A percentile compares a stretch with the other conserved stretches of the same genome.
phyloP scores from a whole-genome alignment of 2,329 filamentous ascomycete genomes.

The Trichoderma endophyticum region DNA sequence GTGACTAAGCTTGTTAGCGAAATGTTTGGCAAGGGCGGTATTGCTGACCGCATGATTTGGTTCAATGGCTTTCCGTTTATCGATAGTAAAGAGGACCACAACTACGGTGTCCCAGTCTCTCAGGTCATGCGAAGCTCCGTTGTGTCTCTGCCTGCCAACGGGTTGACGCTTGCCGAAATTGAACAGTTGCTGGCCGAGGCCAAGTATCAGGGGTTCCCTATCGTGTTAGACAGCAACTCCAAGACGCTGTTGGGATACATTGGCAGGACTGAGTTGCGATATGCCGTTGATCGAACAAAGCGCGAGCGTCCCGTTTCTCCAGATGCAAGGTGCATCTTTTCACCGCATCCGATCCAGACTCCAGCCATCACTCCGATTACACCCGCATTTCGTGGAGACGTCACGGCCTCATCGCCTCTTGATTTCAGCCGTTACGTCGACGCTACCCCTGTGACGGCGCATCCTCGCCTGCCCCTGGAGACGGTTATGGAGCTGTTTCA shows the following conservation, averaged over 20 bases:
- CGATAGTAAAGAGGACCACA: conserved; percentile 96
- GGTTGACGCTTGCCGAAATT: conserved; percentile 71
- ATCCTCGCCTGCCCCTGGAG: conserved; percentile 86
- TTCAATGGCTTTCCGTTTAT: conserved; percentile 97
- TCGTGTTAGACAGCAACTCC: conserved; percentile 70
- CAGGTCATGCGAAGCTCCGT: conserved; percentile 81
- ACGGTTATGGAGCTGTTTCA: conserved; percentile 99
- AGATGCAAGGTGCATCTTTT: conserved; percentile 71
- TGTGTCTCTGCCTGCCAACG: conserved; percentile 69
- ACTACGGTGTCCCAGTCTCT: conserved; percentile 90
- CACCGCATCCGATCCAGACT: conserved; percentile 39
- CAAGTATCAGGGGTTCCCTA: conserved; percentile 87
- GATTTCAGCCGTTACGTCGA: conserved; percentile 90
- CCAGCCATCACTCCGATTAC: conserved; percentile 38
- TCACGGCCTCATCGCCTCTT: conserved; percentile 55
- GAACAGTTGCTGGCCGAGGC: conserved; percentile 74
- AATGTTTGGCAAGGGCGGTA: conserved; percentile 90
- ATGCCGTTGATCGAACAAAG: conserved; percentile 79
- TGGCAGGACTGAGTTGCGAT: conserved; percentile 84
- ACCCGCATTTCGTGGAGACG: conserved; percentile 55
- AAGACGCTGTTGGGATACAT: conserved; percentile 86
- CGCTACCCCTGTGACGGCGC: conserved; percentile 81
- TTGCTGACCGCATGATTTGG: conserved; percentile 98
- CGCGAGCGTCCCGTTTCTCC: conserved; percentile 65
- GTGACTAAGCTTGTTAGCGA: conserved; percentile 93